Base-by-base conservation (phyloP, 345 rosid genomes). In the Pelargonium nanum region DNA sequence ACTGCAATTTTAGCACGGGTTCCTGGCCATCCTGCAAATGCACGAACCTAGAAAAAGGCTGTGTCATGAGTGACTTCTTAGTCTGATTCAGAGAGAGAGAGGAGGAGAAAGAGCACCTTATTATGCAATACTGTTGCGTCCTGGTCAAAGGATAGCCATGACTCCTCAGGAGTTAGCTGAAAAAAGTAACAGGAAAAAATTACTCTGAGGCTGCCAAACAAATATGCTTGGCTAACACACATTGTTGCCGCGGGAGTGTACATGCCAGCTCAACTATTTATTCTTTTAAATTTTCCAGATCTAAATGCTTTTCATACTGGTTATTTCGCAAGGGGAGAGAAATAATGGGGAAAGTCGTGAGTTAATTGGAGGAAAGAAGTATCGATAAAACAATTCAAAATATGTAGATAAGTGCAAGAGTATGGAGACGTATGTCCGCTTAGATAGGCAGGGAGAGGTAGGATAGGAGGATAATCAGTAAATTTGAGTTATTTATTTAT, bases 1-100 rank as follows among this genome's bases (percentile, higher is more conserved):
- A 80, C 64, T 15, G 59, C 61, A 71, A 85, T 72, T 74, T 83
- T 89, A 19, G 94, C 87, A 59, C 99, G 78, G 19, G 99, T 93
- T 70, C 97, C 96, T 4, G 96, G 99, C 97, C 99, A 93, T 30
- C 97, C 99, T 82, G 99, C 88, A 59, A 93, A 80, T 62, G 97
- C 99, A 72, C 97, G 96, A 72, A 92, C 93, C 97, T 92, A 72
- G 57, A 79, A 65, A 59, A 23, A 69, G 63, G 76, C 80, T 66
- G 66, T 63, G 56, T 60, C 76, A 74, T 65, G 66, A 40, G 48
- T 6, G 16, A 62, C 68, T 22, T 53, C 58, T 26, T 22, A 4
- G 30, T 64, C 26, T 20, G 21, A 25, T 13, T 52, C 53, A 26
- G 30, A 58, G 61, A 59, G 22, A 59, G 60, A 67, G 40, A 57